Evolutionary conservation across 345 rosid genomes (phyloP), one percentile per base, ranked within the genome.

Genomic region (Syzygium aromaticum): DNA sequence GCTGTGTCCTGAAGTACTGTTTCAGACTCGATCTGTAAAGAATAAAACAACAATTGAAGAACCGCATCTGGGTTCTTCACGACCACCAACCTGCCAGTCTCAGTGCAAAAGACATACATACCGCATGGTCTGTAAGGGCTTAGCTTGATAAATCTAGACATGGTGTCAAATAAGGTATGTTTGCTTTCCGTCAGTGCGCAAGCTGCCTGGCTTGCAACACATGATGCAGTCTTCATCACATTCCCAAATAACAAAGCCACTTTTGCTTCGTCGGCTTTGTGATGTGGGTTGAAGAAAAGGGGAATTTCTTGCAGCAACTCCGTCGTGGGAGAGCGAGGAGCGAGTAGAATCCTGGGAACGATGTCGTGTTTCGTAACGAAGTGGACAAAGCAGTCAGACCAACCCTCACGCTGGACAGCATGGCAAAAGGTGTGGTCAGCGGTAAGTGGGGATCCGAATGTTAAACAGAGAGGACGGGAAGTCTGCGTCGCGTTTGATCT

Each of bases 361-460:
- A 97, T 92, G 86, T 97, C 98, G 67, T 91, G 91, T 87, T 92
- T 94, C 85, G 87, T 89, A 51, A 97, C 93, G 25, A 95, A 95
- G 89, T 95, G 94, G 3, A 93, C 85, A 88, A 96, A 95, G 91
- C 82, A 90, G 33, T 85, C 88, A 17, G 95, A 93, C 98, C 98
- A 97, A 8, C 90, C 90, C 88, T 97, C 98, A 16, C 98, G 92
- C 43, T 91, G 89, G 27, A 97, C 89, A 2, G 99, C 97, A 84
- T 93, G 97, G 87, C 91, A 93, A 85, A 96, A 89, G 86, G 93
- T 87, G 86, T 52, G 87, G 89, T 95, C 96, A 5, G 94, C 96
- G 9, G 94, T 90, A 51, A 96, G 93, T 40, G 99, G 99, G 86
- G 98, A 97, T 77, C 96, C 98, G 86, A 95, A 97, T 12, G 99